A percentile compares a stretch with the other conserved stretches of the same genome.
phyloP scores from a whole-genome alignment of 805 yeast species.

The Spathaspora hagerdaliae region DNA sequence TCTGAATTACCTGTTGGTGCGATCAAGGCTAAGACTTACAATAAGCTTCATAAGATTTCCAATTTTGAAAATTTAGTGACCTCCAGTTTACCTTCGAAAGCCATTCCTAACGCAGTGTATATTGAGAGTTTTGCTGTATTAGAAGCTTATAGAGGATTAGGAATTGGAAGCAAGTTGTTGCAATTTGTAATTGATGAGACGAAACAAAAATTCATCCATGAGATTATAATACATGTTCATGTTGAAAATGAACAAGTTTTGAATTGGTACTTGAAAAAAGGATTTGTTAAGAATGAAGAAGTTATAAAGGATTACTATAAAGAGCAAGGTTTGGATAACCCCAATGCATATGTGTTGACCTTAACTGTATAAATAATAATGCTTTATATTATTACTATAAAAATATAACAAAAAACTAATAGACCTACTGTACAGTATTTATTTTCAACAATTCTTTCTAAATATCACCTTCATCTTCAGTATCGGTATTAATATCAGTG shows the following conservation, averaged over 20 bases:
- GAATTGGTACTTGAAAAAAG: constrained; percentile 49
- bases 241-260: constrained; percentile 36
- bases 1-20: constrained; percentile 82
- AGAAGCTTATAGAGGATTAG: constrained; percentile 54
- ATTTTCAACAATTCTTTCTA: neutral
- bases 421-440: neutral
- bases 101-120: constrained; percentile 52
- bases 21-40: constrained; percentile 52
- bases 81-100: constrained; percentile 20
- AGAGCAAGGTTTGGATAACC: constrained; percentile 39
- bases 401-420: neutral
- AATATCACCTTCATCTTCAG: constrained; percentile 35
- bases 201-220: constrained; percentile 48
- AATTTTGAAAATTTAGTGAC: constrained; percentile 21
- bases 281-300: constrained; percentile 38
- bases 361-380: constrained; percentile 18
- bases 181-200: constrained; percentile 56
- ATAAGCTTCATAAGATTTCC: constrained; percentile 25
- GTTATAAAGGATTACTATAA: constrained; percentile 46
- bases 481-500: constrained; percentile 44
- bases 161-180: constrained; percentile 60
- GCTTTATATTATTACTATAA: neutral
- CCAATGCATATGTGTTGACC: constrained; percentile 45
- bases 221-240: constrained; percentile 53
- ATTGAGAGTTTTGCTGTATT: constrained; percentile 68